Conservation (phyloP, 768 basidiomycete species). For the Boletus sp. region DNA sequence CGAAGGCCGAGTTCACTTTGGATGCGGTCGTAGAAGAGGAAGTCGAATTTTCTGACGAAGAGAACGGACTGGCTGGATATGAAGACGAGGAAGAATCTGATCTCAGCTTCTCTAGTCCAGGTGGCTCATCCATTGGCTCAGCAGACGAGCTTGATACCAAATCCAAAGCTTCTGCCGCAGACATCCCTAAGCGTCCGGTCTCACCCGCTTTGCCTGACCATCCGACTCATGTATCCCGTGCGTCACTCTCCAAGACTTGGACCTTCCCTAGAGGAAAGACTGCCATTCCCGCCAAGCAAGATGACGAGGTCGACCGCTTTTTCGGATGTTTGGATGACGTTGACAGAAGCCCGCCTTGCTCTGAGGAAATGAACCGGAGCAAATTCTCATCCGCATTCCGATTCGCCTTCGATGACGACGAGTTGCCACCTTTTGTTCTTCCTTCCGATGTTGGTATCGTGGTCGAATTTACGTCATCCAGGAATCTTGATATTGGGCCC, state of each 20-base stretch:
- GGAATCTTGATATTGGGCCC: constrained; percentile 38
- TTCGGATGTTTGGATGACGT: constrained; percentile 67
- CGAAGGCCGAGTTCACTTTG: constrained; percentile 45
- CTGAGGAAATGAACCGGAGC: constrained; percentile 54
- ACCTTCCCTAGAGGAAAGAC: constrained; percentile 52
- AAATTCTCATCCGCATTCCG: constrained; percentile 56
- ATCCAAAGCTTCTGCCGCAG: constrained; percentile 12
- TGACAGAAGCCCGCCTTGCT: constrained; percentile 48
- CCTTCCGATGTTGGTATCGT: constrained; percentile 47
- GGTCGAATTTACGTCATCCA: constrained; percentile 29
- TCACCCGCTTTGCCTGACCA: constrained; percentile 13
- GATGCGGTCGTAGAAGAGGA: constrained; percentile 60
- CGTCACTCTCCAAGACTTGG: constrained; percentile 66
- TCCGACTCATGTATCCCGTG: constrained; percentile 29
- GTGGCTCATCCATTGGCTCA: constrained; percentile 55
- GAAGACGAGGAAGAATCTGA: constrained; percentile 70
- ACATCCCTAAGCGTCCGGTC: constrained; percentile 2
- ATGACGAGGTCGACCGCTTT: constrained; percentile 69
- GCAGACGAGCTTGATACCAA: constrained; percentile 42
- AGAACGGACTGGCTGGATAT: constrained; percentile 60
- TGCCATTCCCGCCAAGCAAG: constrained; percentile 16
- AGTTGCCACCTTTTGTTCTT: constrained; percentile 47
- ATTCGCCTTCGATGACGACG: constrained; percentile 47
- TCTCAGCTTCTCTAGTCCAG: constrained; percentile 41
- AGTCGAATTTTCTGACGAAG: constrained; percentile 41